Evolutionary conservation across 768 basidiomycete species (phyloP).

Genomic region (Auriscalpium vulgare): DNA sequence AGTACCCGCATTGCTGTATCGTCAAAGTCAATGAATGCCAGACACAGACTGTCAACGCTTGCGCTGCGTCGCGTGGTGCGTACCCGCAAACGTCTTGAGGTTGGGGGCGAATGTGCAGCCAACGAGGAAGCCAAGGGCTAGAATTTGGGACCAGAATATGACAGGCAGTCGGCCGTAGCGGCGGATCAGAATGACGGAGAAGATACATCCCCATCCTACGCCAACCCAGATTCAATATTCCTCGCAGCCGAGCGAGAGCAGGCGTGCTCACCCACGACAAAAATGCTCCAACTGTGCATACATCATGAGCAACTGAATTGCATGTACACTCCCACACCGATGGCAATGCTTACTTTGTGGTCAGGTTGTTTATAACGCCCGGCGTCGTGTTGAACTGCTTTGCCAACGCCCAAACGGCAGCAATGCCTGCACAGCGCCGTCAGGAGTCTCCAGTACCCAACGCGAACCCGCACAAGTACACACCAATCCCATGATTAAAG

Average conservation of each 20-base stretch:
- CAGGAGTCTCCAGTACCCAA: neutral
- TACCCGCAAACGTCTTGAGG: slow-evolving; percentile 49
- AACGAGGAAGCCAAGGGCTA: slow-evolving; percentile 48
- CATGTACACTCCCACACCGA: slow-evolving; percentile 4
- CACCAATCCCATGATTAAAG: slow-evolving; percentile 59
- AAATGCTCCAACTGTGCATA: slow-evolving; percentile 51
- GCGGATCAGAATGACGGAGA: slow-evolving; percentile 57
- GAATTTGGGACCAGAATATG: slow-evolving; percentile 57
- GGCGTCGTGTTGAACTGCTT: slow-evolving; percentile 45
- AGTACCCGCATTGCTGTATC: slow-evolving; percentile 54
- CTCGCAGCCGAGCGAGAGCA: slow-evolving; percentile 3
- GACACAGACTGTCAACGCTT: too few species aligned
- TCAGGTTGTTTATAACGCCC: slow-evolving; percentile 52
- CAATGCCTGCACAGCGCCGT: slow-evolving; percentile 37
- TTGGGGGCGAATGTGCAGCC: slow-evolving; percentile 52
- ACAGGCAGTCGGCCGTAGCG: slow-evolving; percentile 57
- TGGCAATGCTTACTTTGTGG: slow-evolving; percentile 34
- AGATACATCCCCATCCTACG: slow-evolving; percentile 49
- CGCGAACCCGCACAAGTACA: slow-evolving; percentile 1
- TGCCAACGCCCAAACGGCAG: slow-evolving; percentile 52
- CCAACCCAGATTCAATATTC: neutral
- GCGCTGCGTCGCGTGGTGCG: neutral
- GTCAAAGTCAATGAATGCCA: too few species aligned
- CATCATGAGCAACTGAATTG: neutral
- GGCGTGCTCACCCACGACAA: slow-evolving; percentile 38